Conservation (phyloP, 305 asterid species). For the Vinca major region DNA sequence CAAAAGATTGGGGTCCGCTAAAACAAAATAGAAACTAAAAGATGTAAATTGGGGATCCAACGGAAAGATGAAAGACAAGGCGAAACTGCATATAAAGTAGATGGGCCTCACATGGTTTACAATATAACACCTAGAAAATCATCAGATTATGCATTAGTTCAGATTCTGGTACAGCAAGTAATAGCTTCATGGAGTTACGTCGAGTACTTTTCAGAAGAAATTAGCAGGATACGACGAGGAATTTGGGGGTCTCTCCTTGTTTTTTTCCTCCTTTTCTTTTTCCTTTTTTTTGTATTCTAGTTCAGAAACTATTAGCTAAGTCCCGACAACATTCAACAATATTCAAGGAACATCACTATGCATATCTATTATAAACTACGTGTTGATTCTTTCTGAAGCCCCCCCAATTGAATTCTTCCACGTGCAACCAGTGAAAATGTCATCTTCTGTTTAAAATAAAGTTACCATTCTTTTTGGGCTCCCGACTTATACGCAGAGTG, state of each 20-base stretch:
- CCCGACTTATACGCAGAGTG: background rate
- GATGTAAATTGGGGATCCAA: background rate
- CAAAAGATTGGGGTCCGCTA: no score
- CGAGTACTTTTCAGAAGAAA: background rate
- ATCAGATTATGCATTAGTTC: background rate
- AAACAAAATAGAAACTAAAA: background rate
- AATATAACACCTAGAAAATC: background rate
- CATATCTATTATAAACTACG: background rate
- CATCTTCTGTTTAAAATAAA: background rate
- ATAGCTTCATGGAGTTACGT: background rate
- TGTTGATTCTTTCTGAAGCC: background rate
- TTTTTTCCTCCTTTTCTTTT: background rate
- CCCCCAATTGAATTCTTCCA: background rate
- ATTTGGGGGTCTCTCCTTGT: background rate
- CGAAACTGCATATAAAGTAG: background rate
- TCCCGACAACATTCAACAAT: constrained; percentile 2
- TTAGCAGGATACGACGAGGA: background rate
- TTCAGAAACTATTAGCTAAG: background rate
- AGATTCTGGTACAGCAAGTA: background rate
- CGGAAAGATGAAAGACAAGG: background rate
- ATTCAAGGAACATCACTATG: background rate
- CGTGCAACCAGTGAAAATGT: background rate
- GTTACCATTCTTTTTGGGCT: background rate
- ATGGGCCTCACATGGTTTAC: background rate
- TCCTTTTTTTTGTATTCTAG: background rate